Evolutionary conservation across 139 green algal genomes (phyloP).

Genomic region (Ettlia oleoabundans): DNA sequence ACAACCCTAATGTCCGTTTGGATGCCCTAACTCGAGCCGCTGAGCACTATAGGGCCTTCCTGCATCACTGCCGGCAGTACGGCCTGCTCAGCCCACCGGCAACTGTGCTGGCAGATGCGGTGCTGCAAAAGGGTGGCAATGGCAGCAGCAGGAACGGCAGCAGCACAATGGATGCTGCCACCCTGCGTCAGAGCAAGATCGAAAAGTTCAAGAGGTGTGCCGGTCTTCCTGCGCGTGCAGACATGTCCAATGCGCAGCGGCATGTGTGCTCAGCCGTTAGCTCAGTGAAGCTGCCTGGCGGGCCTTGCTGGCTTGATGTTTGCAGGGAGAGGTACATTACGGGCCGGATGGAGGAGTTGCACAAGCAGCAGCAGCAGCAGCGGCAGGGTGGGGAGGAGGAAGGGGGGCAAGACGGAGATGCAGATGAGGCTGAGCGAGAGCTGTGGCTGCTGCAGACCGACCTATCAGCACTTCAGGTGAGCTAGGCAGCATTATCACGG

Average conservation of each 20-base stretch:
- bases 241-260: too few species aligned
- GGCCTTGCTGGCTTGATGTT: too few species aligned
- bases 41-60: slow-evolving; percentile 35
- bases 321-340: slow-evolving; percentile 50
- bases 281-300: too few species aligned
- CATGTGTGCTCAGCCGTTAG: too few species aligned
- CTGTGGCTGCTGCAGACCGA: slow-evolving; percentile 55
- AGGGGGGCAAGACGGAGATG: slow-evolving; percentile 29
- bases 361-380: slow-evolving; percentile 37
- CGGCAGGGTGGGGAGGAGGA: neutral
- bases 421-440: slow-evolving; percentile 67
- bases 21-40: neutral
- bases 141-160: neutral
- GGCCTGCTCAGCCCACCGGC: slow-evolving; percentile 42
- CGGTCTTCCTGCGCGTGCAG: too few species aligned
- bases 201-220: slow-evolving; percentile 64
- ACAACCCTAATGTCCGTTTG: neutral
- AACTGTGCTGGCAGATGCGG: neutral
- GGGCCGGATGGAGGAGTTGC: slow-evolving; percentile 42
- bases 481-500: neutral
- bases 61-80: slow-evolving; percentile 48
- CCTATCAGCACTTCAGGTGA: slow-evolving; percentile 51
- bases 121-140: neutral
- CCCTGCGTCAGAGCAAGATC: slow-evolving; percentile 57
- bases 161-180: slow-evolving; percentile 38